These are phyloP conservation scores for Pachyrhizus erosus DNA, from an alignment of 306 rosid species.

Conservation along the genomic window DNA sequence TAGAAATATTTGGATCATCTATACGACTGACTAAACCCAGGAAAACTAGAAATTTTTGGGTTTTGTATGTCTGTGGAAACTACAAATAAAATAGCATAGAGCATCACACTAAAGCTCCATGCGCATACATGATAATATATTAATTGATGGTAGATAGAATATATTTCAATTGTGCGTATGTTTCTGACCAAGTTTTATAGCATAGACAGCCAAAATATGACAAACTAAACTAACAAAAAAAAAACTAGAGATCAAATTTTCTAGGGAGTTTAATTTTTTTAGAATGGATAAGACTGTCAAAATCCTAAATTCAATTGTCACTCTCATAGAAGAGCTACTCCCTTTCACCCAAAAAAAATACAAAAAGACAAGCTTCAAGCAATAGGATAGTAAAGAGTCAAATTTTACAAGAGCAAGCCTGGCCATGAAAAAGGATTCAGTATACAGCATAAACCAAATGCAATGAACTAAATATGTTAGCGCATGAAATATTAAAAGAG, in stretches of 20 bases:
- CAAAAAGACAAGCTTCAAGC: constrained; percentile 16
- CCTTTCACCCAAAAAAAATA: not conserved
- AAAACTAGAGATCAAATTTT: not conserved
- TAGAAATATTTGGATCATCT: not conserved
- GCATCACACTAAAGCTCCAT: not conserved
- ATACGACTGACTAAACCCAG: not conserved
- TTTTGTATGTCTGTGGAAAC: not conserved
- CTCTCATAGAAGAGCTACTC: not conserved
- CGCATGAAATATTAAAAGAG: not conserved
- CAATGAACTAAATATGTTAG: not conserved
- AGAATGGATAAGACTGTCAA: not conserved
- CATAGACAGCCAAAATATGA: not conserved
- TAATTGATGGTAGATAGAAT: not conserved
- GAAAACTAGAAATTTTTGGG: not conserved
- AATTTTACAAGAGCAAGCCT: not conserved
- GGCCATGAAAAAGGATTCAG: not conserved
- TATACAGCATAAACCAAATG: constrained; percentile 1
- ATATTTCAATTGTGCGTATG: not conserved
- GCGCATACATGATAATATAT: not conserved
- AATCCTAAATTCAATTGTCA: not conserved
- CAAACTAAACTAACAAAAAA: not conserved
- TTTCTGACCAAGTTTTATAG: not conserved
- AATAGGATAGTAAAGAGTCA: not conserved
- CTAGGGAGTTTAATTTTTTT: not conserved
- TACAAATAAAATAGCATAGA: not conserved